Evolutionary conservation across 2,329 filamentous ascomycete species (phyloP).

Genomic region (Colletotrichum noveboracense): DNA sequence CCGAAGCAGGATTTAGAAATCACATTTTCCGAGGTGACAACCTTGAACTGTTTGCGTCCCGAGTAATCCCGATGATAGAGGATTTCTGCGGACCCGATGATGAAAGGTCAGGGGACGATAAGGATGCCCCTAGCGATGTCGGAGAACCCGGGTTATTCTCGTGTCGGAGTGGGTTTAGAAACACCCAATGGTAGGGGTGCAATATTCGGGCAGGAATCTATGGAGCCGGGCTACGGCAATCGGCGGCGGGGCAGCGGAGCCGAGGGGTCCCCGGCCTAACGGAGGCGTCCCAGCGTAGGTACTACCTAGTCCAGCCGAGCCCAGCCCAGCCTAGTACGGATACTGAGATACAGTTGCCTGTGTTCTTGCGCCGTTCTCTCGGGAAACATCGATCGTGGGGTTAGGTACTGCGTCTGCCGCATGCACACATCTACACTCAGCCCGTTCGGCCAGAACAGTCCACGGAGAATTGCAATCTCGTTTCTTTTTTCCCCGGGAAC

Average conservation of each 20-base stretch:
- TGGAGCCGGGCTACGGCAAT: constrained; percentile 13
- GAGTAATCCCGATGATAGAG: constrained; percentile 6
- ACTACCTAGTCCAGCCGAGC: not conserved
- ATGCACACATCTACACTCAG: not conserved
- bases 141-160: constrained; percentile 12
- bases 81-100: not conserved
- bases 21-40: not conserved
- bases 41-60: not conserved
- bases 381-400: not conserved
- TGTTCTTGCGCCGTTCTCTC: not conserved
- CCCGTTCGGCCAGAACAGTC: not conserved
- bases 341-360: not conserved
- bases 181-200: not conserved
- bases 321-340: not conserved
- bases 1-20: not conserved
- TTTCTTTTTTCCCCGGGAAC: not conserved
- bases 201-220: not conserved
- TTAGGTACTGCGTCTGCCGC: not conserved
- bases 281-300: not conserved
- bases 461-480: not conserved
- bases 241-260: constrained; percentile 5
- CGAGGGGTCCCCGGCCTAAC: constrained; percentile 5
- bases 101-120: not conserved
- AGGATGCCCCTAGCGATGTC: not conserved
- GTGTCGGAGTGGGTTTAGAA: not conserved